phyloP scores from a whole-genome alignment of 257 asterid genomes.

The Salvia rosmarinus region DNA sequence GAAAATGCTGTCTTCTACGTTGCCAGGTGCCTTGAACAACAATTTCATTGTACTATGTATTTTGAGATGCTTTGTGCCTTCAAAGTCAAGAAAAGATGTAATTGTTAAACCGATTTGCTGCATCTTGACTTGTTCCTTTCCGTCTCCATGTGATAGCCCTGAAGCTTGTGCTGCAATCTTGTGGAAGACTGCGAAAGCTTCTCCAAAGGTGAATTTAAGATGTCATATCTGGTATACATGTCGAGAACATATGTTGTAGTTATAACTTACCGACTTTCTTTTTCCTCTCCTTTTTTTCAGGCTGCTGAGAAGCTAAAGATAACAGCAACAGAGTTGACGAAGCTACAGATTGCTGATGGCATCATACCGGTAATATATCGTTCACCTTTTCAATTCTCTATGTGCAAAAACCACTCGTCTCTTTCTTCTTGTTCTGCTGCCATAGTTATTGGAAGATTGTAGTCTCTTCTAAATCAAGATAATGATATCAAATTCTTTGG shows the following conservation, averaged over 20 bases:
- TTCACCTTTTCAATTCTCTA: conserved; percentile 24
- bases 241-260: conserved; percentile 28
- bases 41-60: background rate
- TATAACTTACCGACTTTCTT: conserved; percentile 34
- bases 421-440: background rate
- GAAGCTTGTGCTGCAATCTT: conserved; percentile 99
- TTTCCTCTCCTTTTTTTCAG: conserved; percentile 48
- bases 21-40: conserved; percentile 66
- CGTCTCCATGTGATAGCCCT: conserved; percentile 67
- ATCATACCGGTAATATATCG: conserved; percentile 69
- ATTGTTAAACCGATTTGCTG: conserved; percentile 26
- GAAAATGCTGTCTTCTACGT: conserved; percentile 96
- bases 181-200: conserved; percentile 81
- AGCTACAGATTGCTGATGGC: conserved; percentile 68
- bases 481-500: background rate
- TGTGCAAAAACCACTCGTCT: background rate
- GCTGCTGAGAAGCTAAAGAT: conserved; percentile 93
- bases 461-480: conserved; percentile 11
- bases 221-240: conserved; percentile 27
- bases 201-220: conserved; percentile 70
- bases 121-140: conserved; percentile 32
- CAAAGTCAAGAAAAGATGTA: background rate
- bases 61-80: conserved; percentile 8
- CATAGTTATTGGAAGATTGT: conserved; percentile 12
- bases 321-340: conserved; percentile 72